Conservation (phyloP, 805 yeast species). For the Candida maesae region DNA sequence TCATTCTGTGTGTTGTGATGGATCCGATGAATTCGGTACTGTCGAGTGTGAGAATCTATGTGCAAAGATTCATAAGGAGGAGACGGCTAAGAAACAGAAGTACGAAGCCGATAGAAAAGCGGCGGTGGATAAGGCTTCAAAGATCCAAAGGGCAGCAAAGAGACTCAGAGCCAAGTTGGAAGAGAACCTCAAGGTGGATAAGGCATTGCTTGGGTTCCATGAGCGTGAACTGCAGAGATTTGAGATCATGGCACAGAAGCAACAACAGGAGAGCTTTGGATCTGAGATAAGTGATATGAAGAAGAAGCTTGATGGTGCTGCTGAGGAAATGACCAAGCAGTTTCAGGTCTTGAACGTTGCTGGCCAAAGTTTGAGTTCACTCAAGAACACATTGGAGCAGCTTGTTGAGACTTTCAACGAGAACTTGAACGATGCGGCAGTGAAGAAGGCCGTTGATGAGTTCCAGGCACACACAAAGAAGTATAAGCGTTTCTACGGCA, state of each 20-base stretch:
- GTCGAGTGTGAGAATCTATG: conserved; percentile 28
- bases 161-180: conserved; percentile 21
- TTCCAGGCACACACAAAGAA: conserved; percentile 24
- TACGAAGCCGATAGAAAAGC: conserved; percentile 15
- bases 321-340: conserved; percentile 15
- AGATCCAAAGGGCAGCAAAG: conserved; percentile 21
- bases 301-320: conserved; percentile 3
- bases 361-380: conserved; percentile 20
- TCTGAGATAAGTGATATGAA: conserved; percentile 9
- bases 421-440: conserved; percentile 83
- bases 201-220: conserved; percentile 6
- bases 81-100: conserved; percentile 5
- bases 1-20: conserved; percentile 87
- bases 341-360: conserved; percentile 22
- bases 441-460: conserved; percentile 61
- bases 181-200: conserved; percentile 8
- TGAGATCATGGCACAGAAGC: conserved; percentile 1
- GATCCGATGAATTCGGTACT: conserved; percentile 65
- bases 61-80: conserved; percentile 25
- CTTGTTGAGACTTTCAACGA: conserved; percentile 66
- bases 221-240: conserved; percentile 12
- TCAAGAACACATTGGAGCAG: conserved; percentile 38
- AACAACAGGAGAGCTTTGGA: conserved; percentile 14
- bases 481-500: conserved; percentile 7
- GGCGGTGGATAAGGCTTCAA: conserved; percentile 19